phyloP scores from a whole-genome alignment of 768 basidiomycete genomes.

The Agaricus bisporus region DNA sequence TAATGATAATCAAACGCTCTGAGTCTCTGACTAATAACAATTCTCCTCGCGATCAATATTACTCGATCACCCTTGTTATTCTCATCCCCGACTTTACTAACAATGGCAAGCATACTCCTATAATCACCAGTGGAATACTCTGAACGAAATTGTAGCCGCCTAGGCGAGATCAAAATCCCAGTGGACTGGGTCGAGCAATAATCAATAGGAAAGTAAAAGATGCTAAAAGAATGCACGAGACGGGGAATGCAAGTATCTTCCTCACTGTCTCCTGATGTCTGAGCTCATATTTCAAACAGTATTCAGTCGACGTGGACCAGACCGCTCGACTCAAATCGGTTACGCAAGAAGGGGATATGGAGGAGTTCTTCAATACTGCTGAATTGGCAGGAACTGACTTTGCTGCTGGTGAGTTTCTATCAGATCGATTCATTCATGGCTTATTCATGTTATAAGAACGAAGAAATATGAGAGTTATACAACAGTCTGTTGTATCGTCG shows the following conservation, averaged over 20 bases:
- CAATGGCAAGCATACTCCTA: background rate
- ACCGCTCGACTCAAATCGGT: conserved; percentile 77
- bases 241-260: conserved; percentile 53
- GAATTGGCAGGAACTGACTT: conserved; percentile 94
- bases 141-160: conserved; percentile 27
- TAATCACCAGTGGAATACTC: background rate
- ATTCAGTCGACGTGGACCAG: conserved; percentile 67
- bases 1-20: background rate
- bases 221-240: conserved; percentile 52
- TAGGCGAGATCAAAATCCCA: conserved; percentile 57
- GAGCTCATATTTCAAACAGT: conserved; percentile 36
- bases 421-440: background rate
- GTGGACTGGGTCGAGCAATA: conserved; percentile 90
- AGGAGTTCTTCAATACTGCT: conserved; percentile 93
- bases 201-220: conserved; percentile 88
- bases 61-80: background rate
- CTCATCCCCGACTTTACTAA: background rate
- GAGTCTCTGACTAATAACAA: background rate
- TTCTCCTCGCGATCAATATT: background rate
- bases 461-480: conserved; percentile 74
- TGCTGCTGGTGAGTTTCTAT: conserved; percentile 67
- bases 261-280: background rate
- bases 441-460: conserved; percentile 43
- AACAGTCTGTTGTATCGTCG: conserved; percentile 42
- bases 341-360: conserved; percentile 92